Evolutionary conservation across 768 basidiomycete genomes (phyloP).

Genomic region (Rhodocollybia butyracea): DNA sequence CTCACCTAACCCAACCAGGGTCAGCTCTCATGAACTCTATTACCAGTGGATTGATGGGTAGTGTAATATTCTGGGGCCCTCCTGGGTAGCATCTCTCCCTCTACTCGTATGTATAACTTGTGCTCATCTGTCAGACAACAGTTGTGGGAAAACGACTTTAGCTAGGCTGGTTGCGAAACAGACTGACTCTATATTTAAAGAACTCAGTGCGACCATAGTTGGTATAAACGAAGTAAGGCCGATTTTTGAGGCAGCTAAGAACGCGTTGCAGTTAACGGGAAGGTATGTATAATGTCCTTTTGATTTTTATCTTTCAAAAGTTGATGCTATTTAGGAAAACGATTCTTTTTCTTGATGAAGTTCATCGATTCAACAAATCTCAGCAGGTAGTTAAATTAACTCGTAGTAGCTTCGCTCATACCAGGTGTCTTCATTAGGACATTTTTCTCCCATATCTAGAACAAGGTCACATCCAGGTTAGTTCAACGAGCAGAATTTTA

Average conservation of each 20-base stretch:
- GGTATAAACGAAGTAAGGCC: slow-evolving; percentile 68
- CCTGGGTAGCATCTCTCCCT: slow-evolving; percentile 47
- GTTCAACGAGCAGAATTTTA: slow-evolving; percentile 1
- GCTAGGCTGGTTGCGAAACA: slow-evolving; percentile 66
- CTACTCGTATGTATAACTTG: not conserved
- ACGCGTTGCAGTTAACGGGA: slow-evolving; percentile 58
- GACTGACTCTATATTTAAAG: slow-evolving; percentile 63
- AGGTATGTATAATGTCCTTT: slow-evolving; percentile 33
- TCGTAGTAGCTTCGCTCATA: not conserved
- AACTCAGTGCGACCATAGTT: slow-evolving; percentile 71
- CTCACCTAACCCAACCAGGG: slow-evolving; percentile 53
- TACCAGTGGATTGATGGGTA: slow-evolving; percentile 49
- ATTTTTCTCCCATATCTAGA: slow-evolving; percentile 82
- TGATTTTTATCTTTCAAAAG: slow-evolving; percentile 6
- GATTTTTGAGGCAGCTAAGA: slow-evolving; percentile 77
- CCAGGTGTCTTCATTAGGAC: slow-evolving; percentile 40
- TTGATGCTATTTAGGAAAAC: slow-evolving; percentile 47
- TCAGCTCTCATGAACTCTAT: slow-evolving; percentile 54
- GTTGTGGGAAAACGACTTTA: slow-evolving; percentile 74
- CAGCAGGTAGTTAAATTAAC: slow-evolving; percentile 47
- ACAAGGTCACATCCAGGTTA: slow-evolving; percentile 67
- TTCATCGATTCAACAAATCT: slow-evolving; percentile 74
- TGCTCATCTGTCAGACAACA: slow-evolving; percentile 16
- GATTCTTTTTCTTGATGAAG: slow-evolving; percentile 78
- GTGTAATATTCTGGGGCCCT: slow-evolving; percentile 73